Evolutionary conservation across 441 rosid genomes (phyloP).

Genomic region (Gossypium davidsonii): DNA sequence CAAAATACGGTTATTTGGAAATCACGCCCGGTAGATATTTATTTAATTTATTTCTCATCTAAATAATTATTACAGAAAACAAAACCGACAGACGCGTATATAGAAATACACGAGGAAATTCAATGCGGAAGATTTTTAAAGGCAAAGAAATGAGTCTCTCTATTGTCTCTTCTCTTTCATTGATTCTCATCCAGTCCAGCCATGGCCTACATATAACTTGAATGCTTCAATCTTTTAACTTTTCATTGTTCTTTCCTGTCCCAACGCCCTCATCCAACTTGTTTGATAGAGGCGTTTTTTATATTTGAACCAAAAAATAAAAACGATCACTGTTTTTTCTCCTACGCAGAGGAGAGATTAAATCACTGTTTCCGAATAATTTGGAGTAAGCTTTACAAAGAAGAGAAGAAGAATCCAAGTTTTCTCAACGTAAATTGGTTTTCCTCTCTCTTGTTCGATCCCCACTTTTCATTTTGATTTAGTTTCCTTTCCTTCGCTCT

Average conservation of each 20-base stretch:
- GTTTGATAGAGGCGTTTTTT: not conserved
- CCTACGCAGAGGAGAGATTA: not conserved
- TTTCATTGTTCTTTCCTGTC: not conserved
- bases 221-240: not conserved
- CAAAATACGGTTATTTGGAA: not conserved
- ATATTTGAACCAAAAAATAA: not conserved
- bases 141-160: not conserved
- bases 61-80: not conserved
- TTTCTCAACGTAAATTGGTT: not conserved
- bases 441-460: not conserved
- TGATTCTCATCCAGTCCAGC: not conserved
- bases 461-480: not conserved
- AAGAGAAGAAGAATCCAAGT: not conserved
- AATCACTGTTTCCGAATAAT: constrained; percentile 2
- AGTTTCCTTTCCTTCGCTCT: not conserved
- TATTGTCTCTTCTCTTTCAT: not conserved
- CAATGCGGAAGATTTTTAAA: constrained; percentile 12
- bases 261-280: not conserved
- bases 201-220: constrained; percentile 15
- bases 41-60: not conserved
- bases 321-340: not conserved
- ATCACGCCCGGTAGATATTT: not conserved
- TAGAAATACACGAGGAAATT: not conserved
- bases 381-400: constrained; percentile 5
- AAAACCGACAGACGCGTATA: constrained; percentile 9